Base-by-base conservation (phyloP, 2,329 filamentous ascomycete genomes). In the Zymoseptoria ardabiliae region DNA sequence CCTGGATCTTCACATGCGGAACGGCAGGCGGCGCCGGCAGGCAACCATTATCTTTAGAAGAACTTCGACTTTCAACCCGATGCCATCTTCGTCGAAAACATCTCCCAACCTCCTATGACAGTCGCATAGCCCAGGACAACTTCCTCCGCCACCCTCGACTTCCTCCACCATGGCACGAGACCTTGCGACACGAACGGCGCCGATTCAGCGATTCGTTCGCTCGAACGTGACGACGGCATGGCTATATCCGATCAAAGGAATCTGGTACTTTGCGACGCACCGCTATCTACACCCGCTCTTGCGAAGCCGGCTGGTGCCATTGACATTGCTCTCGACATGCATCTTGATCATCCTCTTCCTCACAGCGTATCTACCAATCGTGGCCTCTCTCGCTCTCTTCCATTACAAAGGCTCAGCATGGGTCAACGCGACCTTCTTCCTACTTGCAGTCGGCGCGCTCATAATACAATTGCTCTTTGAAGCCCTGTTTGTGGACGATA, bases 301-400 rank as follows among this genome's bases (percentile, higher is more conserved):
- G 65, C 79, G 84, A 59, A 81, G 88, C 22, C 86, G 92, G 17
- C 79, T 99, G 2, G 75, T 97, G 0, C 92, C 93, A 0, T 81
- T 96, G 25, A 83, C 89, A 2, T 77, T 97, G 13, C 86, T 97
- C 11, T 96, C 92, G 0, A 78, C 87, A 13, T 84, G 94, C 57
- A 88, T 97, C 13, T 90, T 96, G 63, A 78, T 86, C n/a, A 79
- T 95, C 20, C 84, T 97, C 20, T 97, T 97, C 74, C 80, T 90
- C 11, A 95, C 94, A 74, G 81, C 90, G 0, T 97, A 96, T 67
- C 76, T 97, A 2, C 93, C 93, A 0, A 90, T 97, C 72, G 91
- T 91, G 58, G 89, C 90, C 1, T 90, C 99, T 69, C 82, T 99
- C 21, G 86, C 89, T 17, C 84, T 97, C 66, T 97, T 97, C 73